These are phyloP conservation scores for Ganoderma leucocontextum DNA, from an alignment of 1,284 basidiomycete genomes.

Conservation along the genomic window DNA sequence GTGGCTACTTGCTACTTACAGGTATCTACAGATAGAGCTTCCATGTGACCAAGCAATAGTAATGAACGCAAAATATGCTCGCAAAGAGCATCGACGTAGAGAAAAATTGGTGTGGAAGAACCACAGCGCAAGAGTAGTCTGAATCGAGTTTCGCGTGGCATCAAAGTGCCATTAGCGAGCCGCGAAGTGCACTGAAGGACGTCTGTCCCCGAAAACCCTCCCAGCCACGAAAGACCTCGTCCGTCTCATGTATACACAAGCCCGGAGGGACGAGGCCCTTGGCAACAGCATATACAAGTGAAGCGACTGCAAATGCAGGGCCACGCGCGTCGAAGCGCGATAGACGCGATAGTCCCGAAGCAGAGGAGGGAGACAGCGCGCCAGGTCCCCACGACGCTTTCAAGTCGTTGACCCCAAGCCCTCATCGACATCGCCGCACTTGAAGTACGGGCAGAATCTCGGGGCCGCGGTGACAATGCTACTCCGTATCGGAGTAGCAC, in stretches of 20 bases:
- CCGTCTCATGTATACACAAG: background rate
- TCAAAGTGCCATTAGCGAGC: slow-evolving; percentile 17
- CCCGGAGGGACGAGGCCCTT: background rate
- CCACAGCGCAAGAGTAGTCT: slow-evolving; percentile 26
- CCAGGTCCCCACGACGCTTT: slow-evolving; percentile 26
- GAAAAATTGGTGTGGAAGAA: slow-evolving; percentile 11
- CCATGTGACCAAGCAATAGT: too few relatives aligned
- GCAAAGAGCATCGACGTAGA: slow-evolving; percentile 7
- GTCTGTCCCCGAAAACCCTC: background rate
- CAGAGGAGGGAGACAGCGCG: slow-evolving; percentile 1
- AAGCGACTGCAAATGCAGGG: slow-evolving; percentile 3
- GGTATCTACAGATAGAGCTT: too few relatives aligned
- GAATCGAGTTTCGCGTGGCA: slow-evolving; percentile 22
- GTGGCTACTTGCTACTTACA: too few relatives aligned
- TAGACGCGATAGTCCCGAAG: slow-evolving; percentile 15
- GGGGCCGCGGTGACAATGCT: background rate
- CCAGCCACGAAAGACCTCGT: background rate
- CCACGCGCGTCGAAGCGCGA: background rate
- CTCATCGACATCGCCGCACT: background rate
- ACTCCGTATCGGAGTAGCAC: background rate
- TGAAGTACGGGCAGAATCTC: background rate
- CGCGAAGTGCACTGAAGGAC: slow-evolving; percentile 25
- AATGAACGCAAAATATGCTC: background rate
- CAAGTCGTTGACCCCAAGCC: slow-evolving; percentile 7
- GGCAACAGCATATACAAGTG: slow-evolving; percentile 6